These are phyloP conservation scores for Cystobasidiopsis lactophilus DNA, from an alignment of 768 basidiomycete genomes.

Conservation along the genomic window DNA sequence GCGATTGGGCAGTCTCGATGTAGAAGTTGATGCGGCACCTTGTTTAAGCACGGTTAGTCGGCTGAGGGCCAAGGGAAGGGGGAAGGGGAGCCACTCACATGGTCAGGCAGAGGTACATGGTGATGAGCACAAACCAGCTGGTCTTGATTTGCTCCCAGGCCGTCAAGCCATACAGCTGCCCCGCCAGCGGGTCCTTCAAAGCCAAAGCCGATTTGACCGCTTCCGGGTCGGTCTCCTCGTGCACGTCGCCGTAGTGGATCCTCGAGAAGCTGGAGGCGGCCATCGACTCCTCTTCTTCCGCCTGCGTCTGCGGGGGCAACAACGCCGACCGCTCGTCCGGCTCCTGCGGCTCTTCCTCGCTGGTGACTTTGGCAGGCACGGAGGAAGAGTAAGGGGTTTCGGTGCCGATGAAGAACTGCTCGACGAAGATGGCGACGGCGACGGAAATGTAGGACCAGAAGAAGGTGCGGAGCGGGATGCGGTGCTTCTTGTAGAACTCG, in stretches of 20 bases:
- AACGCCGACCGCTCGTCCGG: constrained; percentile 5
- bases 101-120: constrained; percentile 23
- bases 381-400: constrained; percentile 19
- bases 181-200: constrained; percentile 18
- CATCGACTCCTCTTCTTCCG: neutral
- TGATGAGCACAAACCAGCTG: constrained; percentile 24
- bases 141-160: constrained; percentile 21
- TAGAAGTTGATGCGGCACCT: constrained; percentile 27
- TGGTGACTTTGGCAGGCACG: neutral
- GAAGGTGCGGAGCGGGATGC: constrained; percentile 20
- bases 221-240: constrained; percentile 12
- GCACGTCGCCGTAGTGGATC: constrained; percentile 14
- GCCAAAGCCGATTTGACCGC: constrained; percentile 12
- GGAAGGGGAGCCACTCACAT: too few relatives aligned
- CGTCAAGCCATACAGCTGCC: constrained; percentile 21
- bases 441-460: constrained; percentile 25
- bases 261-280: constrained; percentile 17
- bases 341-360: neutral
- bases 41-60: too few relatives aligned
- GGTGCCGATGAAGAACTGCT: constrained; percentile 24
- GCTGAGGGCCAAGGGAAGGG: too few relatives aligned
- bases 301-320: neutral
- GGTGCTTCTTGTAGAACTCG: constrained; percentile 16
- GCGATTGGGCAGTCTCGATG: constrained; percentile 23
- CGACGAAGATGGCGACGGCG: constrained; percentile 22